phyloP scores from a whole-genome alignment of 352 stramenopile genomes.

The Blastocystis sp. region DNA sequence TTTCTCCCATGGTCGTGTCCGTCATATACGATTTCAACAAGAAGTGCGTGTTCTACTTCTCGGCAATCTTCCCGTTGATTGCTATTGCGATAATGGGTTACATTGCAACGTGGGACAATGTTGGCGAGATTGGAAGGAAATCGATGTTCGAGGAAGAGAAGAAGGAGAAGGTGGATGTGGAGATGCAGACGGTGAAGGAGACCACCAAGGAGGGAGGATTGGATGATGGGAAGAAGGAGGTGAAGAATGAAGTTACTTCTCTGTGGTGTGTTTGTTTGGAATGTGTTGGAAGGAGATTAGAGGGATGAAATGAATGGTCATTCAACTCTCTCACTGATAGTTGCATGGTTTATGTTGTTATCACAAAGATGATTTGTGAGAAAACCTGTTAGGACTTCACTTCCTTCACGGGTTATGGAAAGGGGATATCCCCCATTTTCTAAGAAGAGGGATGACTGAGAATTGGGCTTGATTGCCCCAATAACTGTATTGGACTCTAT shows the following conservation, averaged over 20 bases:
- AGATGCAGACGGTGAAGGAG: background rate
- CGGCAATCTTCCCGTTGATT: background rate
- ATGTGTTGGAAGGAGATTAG: too few species aligned
- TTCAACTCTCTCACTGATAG: too few species aligned
- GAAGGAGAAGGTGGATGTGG: background rate
- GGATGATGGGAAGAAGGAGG: background rate
- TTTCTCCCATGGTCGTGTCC: conserved; percentile 23
- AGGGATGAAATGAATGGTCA: too few species aligned
- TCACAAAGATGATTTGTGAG: too few species aligned
- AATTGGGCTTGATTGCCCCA: too few species aligned
- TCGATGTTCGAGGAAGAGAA: background rate
- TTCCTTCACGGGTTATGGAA: too few species aligned
- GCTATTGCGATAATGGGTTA: background rate
- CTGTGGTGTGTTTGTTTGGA: background rate
- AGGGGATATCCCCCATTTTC: too few species aligned
- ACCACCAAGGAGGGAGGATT: background rate
- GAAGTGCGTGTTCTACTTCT: conserved; percentile 31
- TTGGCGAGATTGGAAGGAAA: background rate
- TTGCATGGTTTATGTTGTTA: too few species aligned
- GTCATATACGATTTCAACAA: conserved; percentile 3
- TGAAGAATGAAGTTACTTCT: background rate
- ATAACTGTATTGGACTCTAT: too few species aligned
- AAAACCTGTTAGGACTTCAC: too few species aligned
- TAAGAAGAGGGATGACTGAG: too few species aligned
- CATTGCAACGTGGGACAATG: background rate